A percentile compares a stretch with the other conserved stretches of the same genome.
Conservation (phyloP, 345 rosid genomes). For the Lagerstroemia speciosa region DNA sequence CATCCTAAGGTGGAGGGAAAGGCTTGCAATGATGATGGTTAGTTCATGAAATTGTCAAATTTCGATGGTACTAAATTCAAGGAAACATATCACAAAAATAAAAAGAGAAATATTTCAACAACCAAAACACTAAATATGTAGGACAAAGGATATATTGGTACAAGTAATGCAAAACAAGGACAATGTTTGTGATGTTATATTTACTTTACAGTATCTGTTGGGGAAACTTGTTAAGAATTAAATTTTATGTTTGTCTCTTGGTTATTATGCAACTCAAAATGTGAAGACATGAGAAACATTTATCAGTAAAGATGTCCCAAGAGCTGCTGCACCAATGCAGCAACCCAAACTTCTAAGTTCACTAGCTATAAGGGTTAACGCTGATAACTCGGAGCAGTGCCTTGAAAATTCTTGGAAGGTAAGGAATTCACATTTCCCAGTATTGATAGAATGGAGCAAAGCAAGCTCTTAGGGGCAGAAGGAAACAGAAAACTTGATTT, state of each 20-base stretch:
- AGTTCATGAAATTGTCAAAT: not conserved
- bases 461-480: too few relatives aligned
- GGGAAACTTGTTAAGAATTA: not conserved
- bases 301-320: slow-evolving; percentile 76
- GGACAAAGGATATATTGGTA: not conserved
- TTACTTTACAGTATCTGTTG: not conserved
- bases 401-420: slow-evolving; percentile 98
- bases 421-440: slow-evolving; percentile 5
- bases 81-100: not conserved
- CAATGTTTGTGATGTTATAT: not conserved
- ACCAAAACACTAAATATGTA: not conserved
- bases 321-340: slow-evolving; percentile 66
- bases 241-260: not conserved
- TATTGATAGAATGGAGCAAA: not conserved
- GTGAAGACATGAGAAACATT: slow-evolving; percentile 40
- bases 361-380: slow-evolving; percentile 61
- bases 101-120: not conserved
- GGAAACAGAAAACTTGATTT: not conserved
- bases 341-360: slow-evolving; percentile 91
- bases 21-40: too few relatives aligned
- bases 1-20: too few relatives aligned
- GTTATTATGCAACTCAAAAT: slow-evolving; percentile 34
- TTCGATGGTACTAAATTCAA: not conserved
- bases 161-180: not conserved
- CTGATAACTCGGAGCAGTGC: slow-evolving; percentile 73